phyloP scores from a whole-genome alignment of 495 filamentous ascomycete species.

The Rhizodiscina lignyota region DNA sequence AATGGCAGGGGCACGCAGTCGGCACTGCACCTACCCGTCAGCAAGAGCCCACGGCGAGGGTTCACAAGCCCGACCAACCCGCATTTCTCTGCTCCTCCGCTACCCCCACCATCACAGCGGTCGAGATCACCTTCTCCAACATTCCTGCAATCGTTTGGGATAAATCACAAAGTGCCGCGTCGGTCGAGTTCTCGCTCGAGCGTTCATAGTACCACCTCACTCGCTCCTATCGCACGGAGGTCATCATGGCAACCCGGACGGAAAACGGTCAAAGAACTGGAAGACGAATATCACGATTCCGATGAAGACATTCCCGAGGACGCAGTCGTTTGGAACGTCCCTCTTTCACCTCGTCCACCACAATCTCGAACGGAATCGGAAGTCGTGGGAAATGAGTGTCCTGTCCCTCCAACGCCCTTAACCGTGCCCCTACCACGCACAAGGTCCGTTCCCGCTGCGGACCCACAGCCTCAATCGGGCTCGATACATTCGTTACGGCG shows the following conservation, averaged over 20 bases:
- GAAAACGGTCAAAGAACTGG: conserved; percentile 64
- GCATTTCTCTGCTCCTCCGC: too few relatives aligned
- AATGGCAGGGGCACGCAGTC: too few relatives aligned
- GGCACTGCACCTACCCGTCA: conserved; percentile 16
- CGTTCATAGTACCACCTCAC: neutral
- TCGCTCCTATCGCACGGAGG: conserved; percentile 7
- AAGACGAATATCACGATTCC: conserved; percentile 73
- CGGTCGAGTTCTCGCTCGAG: neutral
- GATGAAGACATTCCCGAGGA: conserved; percentile 92
- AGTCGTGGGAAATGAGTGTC: conserved; percentile 10
- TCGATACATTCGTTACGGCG: neutral
- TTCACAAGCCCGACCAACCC: conserved; percentile 24
- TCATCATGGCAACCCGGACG: conserved; percentile 61
- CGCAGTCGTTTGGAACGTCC: conserved; percentile 82
- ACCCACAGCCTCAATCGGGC: neutral
- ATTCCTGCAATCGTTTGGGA: too few relatives aligned
- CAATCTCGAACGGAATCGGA: conserved; percentile 36
- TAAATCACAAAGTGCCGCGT: too few relatives aligned
- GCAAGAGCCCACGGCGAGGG: too few relatives aligned
- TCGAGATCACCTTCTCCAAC: conserved; percentile 26
- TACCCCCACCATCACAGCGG: conserved; percentile 19
- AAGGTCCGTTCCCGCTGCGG: conserved; percentile 5
- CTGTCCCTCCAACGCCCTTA: too few relatives aligned
- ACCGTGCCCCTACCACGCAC: conserved; percentile 25
- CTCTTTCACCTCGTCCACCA: conserved; percentile 71